A percentile compares a stretch with the other conserved stretches of the same genome.
Evolutionary conservation across 2,329 filamentous ascomycete species (phyloP).

Genomic region (Fusarium acutatum): DNA sequence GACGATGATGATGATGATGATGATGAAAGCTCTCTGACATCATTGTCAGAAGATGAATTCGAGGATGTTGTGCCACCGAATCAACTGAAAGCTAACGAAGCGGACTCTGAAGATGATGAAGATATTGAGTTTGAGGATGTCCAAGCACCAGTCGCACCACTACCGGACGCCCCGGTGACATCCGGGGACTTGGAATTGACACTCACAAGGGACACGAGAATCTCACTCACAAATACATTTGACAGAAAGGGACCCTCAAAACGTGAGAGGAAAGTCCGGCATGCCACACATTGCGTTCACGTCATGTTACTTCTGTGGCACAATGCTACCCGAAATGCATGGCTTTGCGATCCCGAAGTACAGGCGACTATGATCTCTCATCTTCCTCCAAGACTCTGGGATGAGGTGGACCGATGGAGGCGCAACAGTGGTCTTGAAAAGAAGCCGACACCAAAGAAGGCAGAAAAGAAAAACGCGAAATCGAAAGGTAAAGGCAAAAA

Average conservation of each 20-base stretch:
- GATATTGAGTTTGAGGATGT: slow-evolving; percentile 70
- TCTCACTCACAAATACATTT: slow-evolving; percentile 68
- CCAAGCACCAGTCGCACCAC: slow-evolving; percentile 67
- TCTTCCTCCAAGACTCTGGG: slow-evolving; percentile 71
- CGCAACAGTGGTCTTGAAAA: slow-evolving; percentile 71
- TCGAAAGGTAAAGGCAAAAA: slow-evolving; percentile 52
- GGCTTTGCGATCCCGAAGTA: slow-evolving; percentile 80
- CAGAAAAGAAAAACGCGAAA: slow-evolving; percentile 43
- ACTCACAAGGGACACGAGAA: slow-evolving; percentile 65
- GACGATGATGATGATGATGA: slow-evolving; percentile 52
- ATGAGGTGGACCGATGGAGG: slow-evolving; percentile 78
- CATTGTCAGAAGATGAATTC: slow-evolving; percentile 66
- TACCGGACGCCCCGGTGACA: slow-evolving; percentile 57
- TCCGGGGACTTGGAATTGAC: slow-evolving; percentile 79
- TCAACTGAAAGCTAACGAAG: slow-evolving; percentile 47
- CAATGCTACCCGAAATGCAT: slow-evolving; percentile 85
- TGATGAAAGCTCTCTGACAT: slow-evolving; percentile 58
- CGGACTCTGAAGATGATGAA: slow-evolving; percentile 46
- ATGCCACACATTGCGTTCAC: slow-evolving; percentile 86
- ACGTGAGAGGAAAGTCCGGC: slow-evolving; percentile 79
- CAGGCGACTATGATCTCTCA: slow-evolving; percentile 81
- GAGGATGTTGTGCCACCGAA: slow-evolving; percentile 54
- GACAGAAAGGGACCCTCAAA: slow-evolving; percentile 87
- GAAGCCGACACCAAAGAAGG: slow-evolving; percentile 42
- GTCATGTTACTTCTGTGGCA: slow-evolving; percentile 90